A percentile compares a stretch with the other conserved stretches of the same genome.
Conservation (phyloP, 768 basidiomycete species). For the Suillus alpinus region DNA sequence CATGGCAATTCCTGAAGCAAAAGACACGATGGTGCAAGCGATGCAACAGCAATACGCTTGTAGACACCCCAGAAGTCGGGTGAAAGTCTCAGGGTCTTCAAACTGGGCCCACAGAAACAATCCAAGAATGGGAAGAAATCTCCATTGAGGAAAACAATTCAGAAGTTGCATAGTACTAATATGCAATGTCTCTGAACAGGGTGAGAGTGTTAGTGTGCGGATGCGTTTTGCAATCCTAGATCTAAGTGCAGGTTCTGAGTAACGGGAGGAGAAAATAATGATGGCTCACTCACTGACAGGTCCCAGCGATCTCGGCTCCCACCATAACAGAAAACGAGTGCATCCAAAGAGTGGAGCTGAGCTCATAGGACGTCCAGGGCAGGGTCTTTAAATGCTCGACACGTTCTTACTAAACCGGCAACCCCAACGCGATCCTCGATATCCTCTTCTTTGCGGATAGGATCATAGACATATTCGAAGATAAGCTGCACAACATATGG, state of each 20-base stretch:
- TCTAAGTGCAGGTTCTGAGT: background rate
- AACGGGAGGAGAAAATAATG: background rate
- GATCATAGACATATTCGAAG: conserved; percentile 16
- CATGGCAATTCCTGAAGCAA: background rate
- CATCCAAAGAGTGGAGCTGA: background rate
- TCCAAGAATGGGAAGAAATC: background rate
- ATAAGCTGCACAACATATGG: conserved; percentile 20
- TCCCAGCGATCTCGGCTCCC: background rate
- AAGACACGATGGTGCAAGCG: background rate
- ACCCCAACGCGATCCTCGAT: background rate
- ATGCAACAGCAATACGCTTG: background rate
- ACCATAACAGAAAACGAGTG: background rate
- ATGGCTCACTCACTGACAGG: background rate
- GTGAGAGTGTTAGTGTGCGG: background rate
- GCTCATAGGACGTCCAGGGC: conserved; percentile 5
- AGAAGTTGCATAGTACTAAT: background rate
- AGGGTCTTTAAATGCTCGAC: conserved; percentile 5
- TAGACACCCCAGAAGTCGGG: background rate
- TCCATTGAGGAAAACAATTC: background rate
- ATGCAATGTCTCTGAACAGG: background rate
- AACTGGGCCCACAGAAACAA: background rate
- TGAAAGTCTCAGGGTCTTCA: background rate
- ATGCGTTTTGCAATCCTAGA: background rate
- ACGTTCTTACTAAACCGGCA: conserved; percentile 8
- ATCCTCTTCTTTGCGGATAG: background rate